These are phyloP conservation scores for Malassezia nana DNA, from an alignment of 1,284 basidiomycete genomes.

Conservation along the genomic window DNA sequence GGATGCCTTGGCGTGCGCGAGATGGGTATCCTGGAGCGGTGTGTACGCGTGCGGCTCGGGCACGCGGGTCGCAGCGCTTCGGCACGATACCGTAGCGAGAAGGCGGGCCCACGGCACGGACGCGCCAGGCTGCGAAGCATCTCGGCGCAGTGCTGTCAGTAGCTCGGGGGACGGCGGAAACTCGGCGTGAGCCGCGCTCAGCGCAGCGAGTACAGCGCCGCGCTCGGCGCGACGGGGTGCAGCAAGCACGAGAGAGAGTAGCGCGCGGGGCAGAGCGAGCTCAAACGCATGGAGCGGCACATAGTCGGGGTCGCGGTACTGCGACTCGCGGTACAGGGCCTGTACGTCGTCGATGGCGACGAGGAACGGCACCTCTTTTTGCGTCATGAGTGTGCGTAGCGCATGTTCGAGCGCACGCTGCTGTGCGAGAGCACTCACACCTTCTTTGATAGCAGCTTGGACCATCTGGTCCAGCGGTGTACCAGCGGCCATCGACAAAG, in stretches of 20 bases:
- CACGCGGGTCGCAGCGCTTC: conserved; percentile 13
- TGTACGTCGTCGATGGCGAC: conserved; percentile 81
- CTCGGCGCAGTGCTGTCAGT: conserved; percentile 20
- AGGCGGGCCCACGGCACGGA: conserved; percentile 8
- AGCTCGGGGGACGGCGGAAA: conserved; percentile 25
- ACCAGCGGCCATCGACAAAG: conserved; percentile 12
- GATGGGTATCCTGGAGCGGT: conserved; percentile 22
- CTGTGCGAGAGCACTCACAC: conserved; percentile 2
- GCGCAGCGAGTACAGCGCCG: conserved; percentile 25
- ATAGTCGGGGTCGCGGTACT: conserved; percentile 72
- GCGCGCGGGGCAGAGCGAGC: conserved; percentile 62
- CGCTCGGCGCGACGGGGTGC: conserved; percentile 6
- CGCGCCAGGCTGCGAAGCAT: conserved; percentile 4
- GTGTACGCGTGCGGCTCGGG: conserved; percentile 32
- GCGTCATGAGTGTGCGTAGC: conserved; percentile 59
- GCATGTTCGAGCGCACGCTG: conserved; percentile 60
- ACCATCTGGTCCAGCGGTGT: conserved; percentile 23
- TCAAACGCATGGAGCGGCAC: conserved; percentile 65
- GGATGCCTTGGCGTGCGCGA: conserved; percentile 21
- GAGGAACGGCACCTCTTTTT: conserved; percentile 63
- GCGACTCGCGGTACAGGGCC: conserved; percentile 62
- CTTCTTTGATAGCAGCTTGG: conserved; percentile 11
- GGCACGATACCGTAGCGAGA: conserved; percentile 1
- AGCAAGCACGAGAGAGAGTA: conserved; percentile 26
- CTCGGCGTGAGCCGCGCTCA: conserved; percentile 29